These are phyloP conservation scores for Diaporthe longicolla DNA, from an alignment of 2,329 filamentous ascomycete species.

Conservation along the genomic window DNA sequence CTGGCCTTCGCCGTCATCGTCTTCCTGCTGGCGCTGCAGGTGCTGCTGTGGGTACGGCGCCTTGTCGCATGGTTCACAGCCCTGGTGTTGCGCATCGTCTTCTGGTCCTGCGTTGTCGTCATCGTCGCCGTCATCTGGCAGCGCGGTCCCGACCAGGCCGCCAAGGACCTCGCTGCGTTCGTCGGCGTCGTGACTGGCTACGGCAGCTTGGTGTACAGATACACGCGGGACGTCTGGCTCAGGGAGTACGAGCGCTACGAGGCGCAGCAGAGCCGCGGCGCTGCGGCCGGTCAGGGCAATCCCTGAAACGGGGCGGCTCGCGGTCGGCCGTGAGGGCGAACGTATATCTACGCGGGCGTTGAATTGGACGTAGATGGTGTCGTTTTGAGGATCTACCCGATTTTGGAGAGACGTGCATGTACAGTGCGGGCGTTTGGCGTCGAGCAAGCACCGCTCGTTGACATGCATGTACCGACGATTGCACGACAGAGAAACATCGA, in stretches of 20 bases:
- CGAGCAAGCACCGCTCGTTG: not conserved
- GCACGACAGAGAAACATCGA: conserved; percentile 27
- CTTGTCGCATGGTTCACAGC: conserved; percentile 83
- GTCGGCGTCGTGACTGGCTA: conserved; percentile 62
- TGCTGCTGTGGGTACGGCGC: conserved; percentile 79
- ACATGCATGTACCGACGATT: conserved; percentile 27
- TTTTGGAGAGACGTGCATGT: conserved; percentile 1
- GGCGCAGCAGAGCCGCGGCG: conserved; percentile 56
- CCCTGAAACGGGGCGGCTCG: not conserved
- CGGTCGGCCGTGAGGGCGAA: not conserved
- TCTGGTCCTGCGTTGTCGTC: conserved; percentile 73
- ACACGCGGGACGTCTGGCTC: conserved; percentile 65
- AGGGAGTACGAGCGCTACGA: conserved; percentile 72
- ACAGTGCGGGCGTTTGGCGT: conserved; percentile 8
- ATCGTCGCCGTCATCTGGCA: conserved; percentile 72
- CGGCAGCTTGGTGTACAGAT: conserved; percentile 55
- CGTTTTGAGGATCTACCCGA: not conserved
- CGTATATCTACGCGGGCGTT: not conserved
- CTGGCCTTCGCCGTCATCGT: conserved; percentile 65
- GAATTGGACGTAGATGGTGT: not conserved
- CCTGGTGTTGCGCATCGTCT: conserved; percentile 72
- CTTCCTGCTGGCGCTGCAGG: conserved; percentile 72
- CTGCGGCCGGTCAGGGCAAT: conserved; percentile 25
- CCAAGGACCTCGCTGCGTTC: conserved; percentile 68
- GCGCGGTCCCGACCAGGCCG: conserved; percentile 75